Evolutionary conservation across 1,284 basidiomycete species (phyloP), one percentile per base, ranked within the genome.

Genomic region (Laetiporus sulphureus): DNA sequence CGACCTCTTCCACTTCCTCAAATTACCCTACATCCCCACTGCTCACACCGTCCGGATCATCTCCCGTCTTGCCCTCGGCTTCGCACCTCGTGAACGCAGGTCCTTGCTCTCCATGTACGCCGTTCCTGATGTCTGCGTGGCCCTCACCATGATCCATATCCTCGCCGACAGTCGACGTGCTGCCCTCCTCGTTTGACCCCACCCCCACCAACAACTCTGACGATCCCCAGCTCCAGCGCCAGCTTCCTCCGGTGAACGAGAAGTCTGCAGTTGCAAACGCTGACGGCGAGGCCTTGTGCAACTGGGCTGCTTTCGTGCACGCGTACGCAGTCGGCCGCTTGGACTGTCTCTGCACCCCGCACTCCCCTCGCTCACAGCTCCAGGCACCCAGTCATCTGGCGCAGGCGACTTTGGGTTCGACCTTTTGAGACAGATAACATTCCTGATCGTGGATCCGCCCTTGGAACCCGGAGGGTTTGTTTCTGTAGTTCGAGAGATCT

Each of bases 261-360:
- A n/a, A n/a, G n/a, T 45, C 54, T 4, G 38, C 47, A 12, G 49
- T 47, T 30, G 47, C 56, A 12, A 45, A 52, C 13, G 39, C 32
- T 32, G 53, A 51, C 40, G 33, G 52, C 27, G 56, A 61, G 30
- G 58, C 64, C 10, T 74, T 74, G 36, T 75, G 74, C 51, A 81
- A 86, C 55, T 91, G 89, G 89, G 69, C 72, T 15, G 77, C 79
- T 0, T 91, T 91, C 59, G 75, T 87, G 44, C 64, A 71, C 30
- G 79, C 84, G 0, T 91, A 92, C 58, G 78, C 86, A 0, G 60
- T 72, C 21, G 89, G 89, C 10, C 71, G 78, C 46, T 93, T 90
- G 83, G 86, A 90, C 57, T 86, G 90, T 2, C 77, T 82, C 50
- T 72, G 72, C 41, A 83, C 78, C 0, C 89, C 89, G 1, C 74